Evolutionary conservation across 73 alveolate genomes (phyloP).

Genomic region (Stentor roeselii): DNA sequence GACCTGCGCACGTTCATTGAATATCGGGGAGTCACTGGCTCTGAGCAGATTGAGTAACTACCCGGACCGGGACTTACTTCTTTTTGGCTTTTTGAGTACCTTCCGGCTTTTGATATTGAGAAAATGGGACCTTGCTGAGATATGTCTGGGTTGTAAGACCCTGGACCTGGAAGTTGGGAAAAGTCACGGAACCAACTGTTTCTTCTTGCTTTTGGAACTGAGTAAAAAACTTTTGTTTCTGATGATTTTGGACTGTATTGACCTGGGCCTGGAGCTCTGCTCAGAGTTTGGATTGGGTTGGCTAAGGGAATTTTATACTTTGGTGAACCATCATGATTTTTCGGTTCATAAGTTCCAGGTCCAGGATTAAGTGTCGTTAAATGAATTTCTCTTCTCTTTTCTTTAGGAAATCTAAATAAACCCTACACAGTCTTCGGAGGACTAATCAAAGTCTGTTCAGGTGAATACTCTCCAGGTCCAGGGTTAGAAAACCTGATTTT

Average conservation of each 20-base stretch:
- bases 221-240: no score
- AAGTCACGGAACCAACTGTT: background rate
- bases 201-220: constrained; percentile 2
- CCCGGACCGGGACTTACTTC: background rate
- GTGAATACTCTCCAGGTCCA: background rate
- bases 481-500: background rate
- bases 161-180: background rate
- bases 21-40: background rate
- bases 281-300: background rate
- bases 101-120: background rate
- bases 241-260: background rate
- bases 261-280: background rate
- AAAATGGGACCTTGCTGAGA: background rate
- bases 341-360: background rate
- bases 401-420: background rate
- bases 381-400: background rate
- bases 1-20: background rate
- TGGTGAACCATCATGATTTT: background rate
- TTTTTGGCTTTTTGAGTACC: background rate
- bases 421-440: background rate
- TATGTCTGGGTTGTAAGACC: background rate
- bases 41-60: background rate
- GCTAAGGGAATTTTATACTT: background rate
- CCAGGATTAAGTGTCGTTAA: background rate
- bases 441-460: background rate